phyloP scores from a whole-genome alignment of 75 land plant genomes.

The Azolla pinnata region DNA sequence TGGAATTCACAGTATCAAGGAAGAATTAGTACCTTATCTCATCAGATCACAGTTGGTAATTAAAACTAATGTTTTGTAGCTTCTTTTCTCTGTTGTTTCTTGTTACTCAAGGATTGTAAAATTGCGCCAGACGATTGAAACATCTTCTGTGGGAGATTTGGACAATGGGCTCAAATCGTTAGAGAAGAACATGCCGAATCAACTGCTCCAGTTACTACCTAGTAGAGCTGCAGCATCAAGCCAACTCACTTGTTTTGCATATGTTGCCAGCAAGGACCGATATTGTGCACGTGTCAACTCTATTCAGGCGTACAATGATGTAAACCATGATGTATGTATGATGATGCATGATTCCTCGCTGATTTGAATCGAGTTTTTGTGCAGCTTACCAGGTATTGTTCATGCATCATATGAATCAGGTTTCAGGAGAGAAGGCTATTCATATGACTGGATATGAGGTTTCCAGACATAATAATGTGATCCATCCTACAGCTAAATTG shows the following conservation, averaged over 20 bases:
- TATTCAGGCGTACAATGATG: slow-evolving; percentile 79
- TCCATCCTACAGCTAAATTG: slow-evolving; percentile 65
- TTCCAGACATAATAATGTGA: slow-evolving; percentile 72
- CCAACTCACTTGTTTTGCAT: slow-evolving; percentile 73
- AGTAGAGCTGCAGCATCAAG: slow-evolving; percentile 8
- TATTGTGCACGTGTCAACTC: slow-evolving; percentile 89
- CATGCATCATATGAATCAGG: slow-evolving; percentile 26
- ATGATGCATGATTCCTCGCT: no score
- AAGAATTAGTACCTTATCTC: slow-evolving; percentile 88
- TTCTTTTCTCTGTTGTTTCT: no score
- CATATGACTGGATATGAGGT: slow-evolving; percentile 82
- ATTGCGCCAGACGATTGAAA: no score
- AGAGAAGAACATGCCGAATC: no score
- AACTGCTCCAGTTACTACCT: no score
- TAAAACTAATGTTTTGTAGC: no score
- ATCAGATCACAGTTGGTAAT: slow-evolving; percentile 79
- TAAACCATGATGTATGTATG: slow-evolving; percentile 82
- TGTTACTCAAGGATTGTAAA: no score
- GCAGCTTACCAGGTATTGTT: no score
- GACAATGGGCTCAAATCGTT: no score
- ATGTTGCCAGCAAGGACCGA: slow-evolving; percentile 59
- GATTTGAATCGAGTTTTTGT: no score
- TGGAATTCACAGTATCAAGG: slow-evolving; percentile 65
- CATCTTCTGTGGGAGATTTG: no score
- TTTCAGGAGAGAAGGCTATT: slow-evolving; percentile 70